A percentile compares a stretch with the other conserved stretches of the same genome.
Conservation (phyloP, 495 filamentous ascomycete species). For the Annulohypoxylon nitens region DNA sequence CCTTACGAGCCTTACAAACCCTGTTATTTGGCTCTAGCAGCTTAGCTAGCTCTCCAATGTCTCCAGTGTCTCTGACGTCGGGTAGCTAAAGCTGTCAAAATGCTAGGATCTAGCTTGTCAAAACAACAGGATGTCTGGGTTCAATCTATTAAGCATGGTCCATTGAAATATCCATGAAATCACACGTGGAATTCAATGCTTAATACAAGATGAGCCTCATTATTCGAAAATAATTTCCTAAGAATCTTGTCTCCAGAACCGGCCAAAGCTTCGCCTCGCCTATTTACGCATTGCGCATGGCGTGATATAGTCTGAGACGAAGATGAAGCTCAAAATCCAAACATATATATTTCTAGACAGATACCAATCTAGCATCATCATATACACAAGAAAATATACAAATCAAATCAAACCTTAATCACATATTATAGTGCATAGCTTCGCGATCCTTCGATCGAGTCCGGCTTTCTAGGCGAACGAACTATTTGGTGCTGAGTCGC, state of each 20-base stretch:
- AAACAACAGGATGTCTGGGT: slow-evolving; percentile 13
- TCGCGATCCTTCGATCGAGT: background rate
- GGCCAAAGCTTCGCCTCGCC: slow-evolving; percentile 13
- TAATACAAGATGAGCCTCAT: slow-evolving; percentile 18
- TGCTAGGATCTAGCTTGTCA: slow-evolving; percentile 15
- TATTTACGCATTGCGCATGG: slow-evolving; percentile 2
- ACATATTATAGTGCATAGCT: background rate
- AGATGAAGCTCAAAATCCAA: background rate
- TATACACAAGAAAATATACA: slow-evolving; percentile 9
- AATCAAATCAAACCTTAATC: background rate
- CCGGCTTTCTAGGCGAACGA: background rate
- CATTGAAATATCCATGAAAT: slow-evolving; percentile 4
- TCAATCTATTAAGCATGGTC: background rate
- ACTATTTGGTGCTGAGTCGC: slow-evolving; percentile 1
- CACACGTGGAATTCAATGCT: slow-evolving; percentile 25
- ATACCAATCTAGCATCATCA: background rate
- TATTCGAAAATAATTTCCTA: background rate
- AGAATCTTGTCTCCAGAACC: background rate
- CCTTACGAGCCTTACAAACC: slow-evolving; percentile 27
- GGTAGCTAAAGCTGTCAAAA: background rate
- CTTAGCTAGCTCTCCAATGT: background rate
- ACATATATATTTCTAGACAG: background rate
- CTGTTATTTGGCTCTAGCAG: background rate
- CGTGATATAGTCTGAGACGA: background rate
- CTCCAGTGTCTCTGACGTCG: background rate